These are phyloP conservation scores for Ehretia macrophylla DNA, from an alignment of 257 asterid genomes.

Conservation along the genomic window DNA sequence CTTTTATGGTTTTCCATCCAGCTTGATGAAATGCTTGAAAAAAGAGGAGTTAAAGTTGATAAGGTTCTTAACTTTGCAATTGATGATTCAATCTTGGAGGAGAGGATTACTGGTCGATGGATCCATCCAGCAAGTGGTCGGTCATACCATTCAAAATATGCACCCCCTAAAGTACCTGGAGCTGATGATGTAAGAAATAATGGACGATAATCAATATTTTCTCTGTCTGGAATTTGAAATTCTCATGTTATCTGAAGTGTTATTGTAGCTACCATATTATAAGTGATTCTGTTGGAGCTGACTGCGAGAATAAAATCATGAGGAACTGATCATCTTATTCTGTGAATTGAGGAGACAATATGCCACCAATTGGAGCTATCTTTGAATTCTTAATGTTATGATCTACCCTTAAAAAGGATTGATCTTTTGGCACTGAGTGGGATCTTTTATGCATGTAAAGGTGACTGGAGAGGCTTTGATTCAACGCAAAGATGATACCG, in stretches of 20 bases:
- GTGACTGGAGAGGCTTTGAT: slow-evolving; percentile 78
- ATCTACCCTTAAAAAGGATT: neutral
- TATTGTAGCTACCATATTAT: no score
- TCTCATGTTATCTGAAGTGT: neutral
- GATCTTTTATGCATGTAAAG: slow-evolving; percentile 12
- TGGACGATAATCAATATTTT: neutral
- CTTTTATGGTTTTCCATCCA: slow-evolving; percentile 16
- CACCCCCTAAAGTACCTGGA: slow-evolving; percentile 77
- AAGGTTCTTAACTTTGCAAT: slow-evolving; percentile 93
- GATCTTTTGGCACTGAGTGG: neutral
- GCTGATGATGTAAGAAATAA: slow-evolving; percentile 65
- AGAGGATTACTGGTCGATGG: slow-evolving; percentile 96
- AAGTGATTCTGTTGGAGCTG: no score
- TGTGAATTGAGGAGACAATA: no score
- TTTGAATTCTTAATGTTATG: neutral
- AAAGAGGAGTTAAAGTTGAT: slow-evolving; percentile 74
- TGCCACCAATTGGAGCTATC: neutral
- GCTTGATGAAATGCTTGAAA: slow-evolving; percentile 96
- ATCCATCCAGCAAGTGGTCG: slow-evolving; percentile 97
- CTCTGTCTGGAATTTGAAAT: neutral
- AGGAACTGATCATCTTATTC: no score
- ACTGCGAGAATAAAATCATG: no score
- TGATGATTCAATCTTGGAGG: slow-evolving; percentile 91
- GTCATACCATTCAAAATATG: slow-evolving; percentile 74
- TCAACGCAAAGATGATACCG: slow-evolving; percentile 93